These are phyloP conservation scores for Phaeolepiota aurea DNA, from an alignment of 768 basidiomycete genomes.

Conservation along the genomic window DNA sequence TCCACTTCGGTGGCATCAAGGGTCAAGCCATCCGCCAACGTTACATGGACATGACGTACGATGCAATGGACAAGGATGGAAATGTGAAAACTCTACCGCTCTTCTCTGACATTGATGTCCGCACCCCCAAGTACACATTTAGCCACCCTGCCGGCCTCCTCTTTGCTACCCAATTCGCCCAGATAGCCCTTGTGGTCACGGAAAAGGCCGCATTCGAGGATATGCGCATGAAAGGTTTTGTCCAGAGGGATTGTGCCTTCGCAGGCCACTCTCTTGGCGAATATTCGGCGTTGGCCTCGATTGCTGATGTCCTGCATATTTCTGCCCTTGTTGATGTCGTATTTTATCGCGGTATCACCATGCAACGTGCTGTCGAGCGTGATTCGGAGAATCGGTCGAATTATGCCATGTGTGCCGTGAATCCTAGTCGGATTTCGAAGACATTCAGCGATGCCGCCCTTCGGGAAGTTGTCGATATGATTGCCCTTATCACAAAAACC, in stretches of 20 bases:
- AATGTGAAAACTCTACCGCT: conserved; percentile 93
- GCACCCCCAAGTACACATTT: conserved; percentile 97
- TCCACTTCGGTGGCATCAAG: conserved; percentile 99
- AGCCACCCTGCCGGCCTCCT: conserved; percentile 91
- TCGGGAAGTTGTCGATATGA: conserved; percentile 94
- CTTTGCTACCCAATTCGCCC: conserved; percentile 97
- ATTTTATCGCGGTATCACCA: conserved; percentile 99
- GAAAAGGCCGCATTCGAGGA: conserved; percentile 99
- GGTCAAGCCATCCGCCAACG: conserved; percentile 96
- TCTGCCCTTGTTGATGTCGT: conserved; percentile 96
- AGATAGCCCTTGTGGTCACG: conserved; percentile 96
- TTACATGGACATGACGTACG: conserved; percentile 99
- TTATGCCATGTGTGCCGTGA: conserved; percentile 99
- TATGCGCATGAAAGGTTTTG: conserved; percentile 92
- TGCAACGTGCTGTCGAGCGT: conserved; percentile 98
- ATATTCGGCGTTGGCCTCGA: conserved; percentile 96
- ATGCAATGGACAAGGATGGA: conserved; percentile 93
- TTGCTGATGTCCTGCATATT: conserved; percentile 93
- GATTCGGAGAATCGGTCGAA: conserved; percentile 89
- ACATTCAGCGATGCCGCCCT: conserved; percentile 93
- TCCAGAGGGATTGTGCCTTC: conserved; percentile 88
- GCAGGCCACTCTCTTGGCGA: conserved; percentile 98
- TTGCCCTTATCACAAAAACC: conserved; percentile 65
- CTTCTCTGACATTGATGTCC: conserved; percentile 90
- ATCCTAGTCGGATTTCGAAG: conserved; percentile 90